These are phyloP conservation scores for Glycine latifolia DNA, from an alignment of 306 rosid species.

Conservation along the genomic window DNA sequence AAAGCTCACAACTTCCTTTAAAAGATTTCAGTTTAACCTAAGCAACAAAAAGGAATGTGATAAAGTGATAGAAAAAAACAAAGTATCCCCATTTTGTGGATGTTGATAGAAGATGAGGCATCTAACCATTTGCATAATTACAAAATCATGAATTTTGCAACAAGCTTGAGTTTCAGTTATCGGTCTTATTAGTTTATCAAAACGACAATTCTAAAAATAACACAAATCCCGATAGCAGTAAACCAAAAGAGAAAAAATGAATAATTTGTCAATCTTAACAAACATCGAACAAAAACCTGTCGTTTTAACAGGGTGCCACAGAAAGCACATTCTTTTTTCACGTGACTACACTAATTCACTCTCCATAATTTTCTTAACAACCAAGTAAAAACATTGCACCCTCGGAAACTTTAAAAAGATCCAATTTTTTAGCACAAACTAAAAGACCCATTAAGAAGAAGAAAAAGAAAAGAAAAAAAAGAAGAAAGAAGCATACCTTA, in stretches of 20 bases:
- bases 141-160: constrained; percentile 26
- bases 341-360: constrained; percentile 4
- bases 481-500: constrained; percentile 45
- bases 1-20: constrained; percentile 22
- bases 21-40: constrained; percentile 41
- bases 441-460: constrained; percentile 26
- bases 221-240: constrained; percentile 25
- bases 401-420: constrained; percentile 13
- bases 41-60: background rate
- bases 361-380: constrained; percentile 39
- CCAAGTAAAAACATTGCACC: constrained; percentile 37
- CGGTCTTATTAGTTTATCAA: background rate
- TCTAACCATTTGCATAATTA: background rate
- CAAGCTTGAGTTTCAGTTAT: constrained; percentile 23
- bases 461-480: background rate
- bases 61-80: background rate
- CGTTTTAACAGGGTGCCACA: constrained; percentile 1
- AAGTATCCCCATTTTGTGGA: constrained; percentile 32
- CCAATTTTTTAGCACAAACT: constrained; percentile 27
- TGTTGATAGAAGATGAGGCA: constrained; percentile 8
- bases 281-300: constrained; percentile 44
- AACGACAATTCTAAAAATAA: constrained; percentile 34
- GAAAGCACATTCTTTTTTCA: background rate
- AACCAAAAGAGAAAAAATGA: background rate
- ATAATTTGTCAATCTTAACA: constrained; percentile 50